Conservation (phyloP, 768 basidiomycete species). For the Paxillus rubicundulus region DNA sequence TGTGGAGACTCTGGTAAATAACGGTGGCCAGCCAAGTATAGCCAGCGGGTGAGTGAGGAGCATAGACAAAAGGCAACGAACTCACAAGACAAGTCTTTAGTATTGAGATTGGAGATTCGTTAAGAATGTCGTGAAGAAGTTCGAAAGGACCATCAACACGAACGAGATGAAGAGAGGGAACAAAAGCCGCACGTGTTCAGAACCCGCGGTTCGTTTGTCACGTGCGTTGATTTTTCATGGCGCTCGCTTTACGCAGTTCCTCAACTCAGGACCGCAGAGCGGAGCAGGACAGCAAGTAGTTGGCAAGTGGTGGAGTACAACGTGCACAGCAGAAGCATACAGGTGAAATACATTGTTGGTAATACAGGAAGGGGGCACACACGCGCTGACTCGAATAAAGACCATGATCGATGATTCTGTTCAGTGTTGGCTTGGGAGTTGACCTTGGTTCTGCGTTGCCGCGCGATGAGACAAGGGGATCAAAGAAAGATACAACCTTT, state of each 20-base stretch:
- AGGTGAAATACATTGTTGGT: too few relatives aligned
- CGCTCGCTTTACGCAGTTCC: too few relatives aligned
- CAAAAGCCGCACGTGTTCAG: conserved; percentile 7
- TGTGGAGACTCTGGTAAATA: conserved; percentile 15
- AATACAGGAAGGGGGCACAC: too few relatives aligned
- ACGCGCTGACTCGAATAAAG: background rate
- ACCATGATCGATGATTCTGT: background rate
- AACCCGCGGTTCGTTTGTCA: conserved; percentile 33
- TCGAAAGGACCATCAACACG: conserved; percentile 1
- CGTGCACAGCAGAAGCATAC: too few relatives aligned
- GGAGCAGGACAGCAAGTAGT: too few relatives aligned
- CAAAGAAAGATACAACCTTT: background rate
- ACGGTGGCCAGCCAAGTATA: background rate
- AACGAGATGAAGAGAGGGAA: conserved; percentile 6
- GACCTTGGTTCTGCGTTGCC: background rate
- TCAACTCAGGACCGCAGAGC: too few relatives aligned
- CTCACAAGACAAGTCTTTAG: conserved; percentile 13
- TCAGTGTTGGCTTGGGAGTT: background rate
- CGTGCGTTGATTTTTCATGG: conserved; percentile 33
- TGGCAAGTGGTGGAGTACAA: too few relatives aligned
- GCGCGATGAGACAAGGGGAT: background rate
- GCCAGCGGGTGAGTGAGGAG: background rate
- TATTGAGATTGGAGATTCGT: conserved; percentile 12
- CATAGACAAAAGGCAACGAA: background rate
- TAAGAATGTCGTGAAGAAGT: conserved; percentile 12